Conservation (phyloP, 768 basidiomycete genomes). For the Trametes elegans region DNA sequence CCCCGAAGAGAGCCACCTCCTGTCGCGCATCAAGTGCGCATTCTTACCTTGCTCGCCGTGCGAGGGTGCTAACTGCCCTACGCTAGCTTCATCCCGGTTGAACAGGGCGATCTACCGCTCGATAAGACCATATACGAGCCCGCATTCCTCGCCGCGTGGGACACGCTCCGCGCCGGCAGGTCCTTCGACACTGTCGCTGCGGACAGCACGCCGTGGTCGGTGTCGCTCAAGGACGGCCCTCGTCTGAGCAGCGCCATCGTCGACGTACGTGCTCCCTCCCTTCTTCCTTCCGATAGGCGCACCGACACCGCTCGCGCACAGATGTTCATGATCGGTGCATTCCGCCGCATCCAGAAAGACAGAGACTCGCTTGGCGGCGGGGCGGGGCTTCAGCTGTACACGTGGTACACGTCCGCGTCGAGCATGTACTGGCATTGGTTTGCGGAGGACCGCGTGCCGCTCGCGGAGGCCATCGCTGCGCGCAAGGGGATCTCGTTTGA, state of each 20-base stretch:
- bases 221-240: too few species aligned
- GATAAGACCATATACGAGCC: background rate
- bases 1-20: background rate
- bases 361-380: background rate
- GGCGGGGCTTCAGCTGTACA: background rate
- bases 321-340: background rate
- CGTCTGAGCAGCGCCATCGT: background rate
- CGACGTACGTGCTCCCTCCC: background rate
- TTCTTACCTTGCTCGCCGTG: background rate
- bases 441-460: background rate
- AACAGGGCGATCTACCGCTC: background rate
- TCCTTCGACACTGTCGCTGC: background rate
- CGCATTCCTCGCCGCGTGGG: background rate
- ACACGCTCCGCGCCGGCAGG: background rate
- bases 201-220: background rate
- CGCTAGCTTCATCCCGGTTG: background rate
- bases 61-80: background rate
- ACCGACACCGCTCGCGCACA: background rate
- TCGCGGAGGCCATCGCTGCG: background rate
- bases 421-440: background rate
- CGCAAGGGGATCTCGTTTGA: background rate
- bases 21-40: background rate
- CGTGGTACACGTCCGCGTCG: background rate
- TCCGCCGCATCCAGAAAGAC: background rate
- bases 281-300: too few species aligned